Evolutionary conservation across 148 eudicot species (phyloP), one percentile per base, ranked within the genome.

Genomic region (Chenopodium berlandieri): DNA sequence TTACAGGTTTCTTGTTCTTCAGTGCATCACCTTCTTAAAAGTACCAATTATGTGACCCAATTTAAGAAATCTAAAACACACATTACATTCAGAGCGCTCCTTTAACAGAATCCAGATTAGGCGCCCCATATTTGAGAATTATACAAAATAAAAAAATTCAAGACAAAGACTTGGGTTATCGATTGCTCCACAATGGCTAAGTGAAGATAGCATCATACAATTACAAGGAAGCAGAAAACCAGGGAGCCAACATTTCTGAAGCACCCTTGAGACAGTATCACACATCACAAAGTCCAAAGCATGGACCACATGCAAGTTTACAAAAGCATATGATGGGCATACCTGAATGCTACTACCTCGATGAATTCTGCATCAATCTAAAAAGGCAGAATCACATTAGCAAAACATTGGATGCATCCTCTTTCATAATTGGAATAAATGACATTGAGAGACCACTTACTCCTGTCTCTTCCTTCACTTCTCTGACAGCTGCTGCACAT

Each of bases 391-490:
- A 70, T 30, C 34, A 17, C 23, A 84, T 84, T 50, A 84, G 81
- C 48, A 71, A 71, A 71, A 20, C 37, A 31, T 63, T 14, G 27
- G 44, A 30, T 23, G 19, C 30, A 17, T 37, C 56, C 17, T 60
- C 4, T 34, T 68, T 65, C 19, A 32, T 60, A 5, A 62, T 16
- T 13, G 62, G 56, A 40, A 63, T 25, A 31, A 7, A 76, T 34
- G 4, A 37, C 34, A 34, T 23, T 4, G 27, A 81, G 69, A 70
- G 62, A 71, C 34, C 70, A 88, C 95, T 86, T 87, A 94, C 98
- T 78, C 90, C 97, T 2, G 98, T 94, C 82, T 94, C 98, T 87
- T 94, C 98, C 89, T 94, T 90, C 54, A 94, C 98, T 89, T 92
- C 98, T 88, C 98, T 88, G 56, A 78, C 86, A 64, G 89, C 95